Evolutionary conservation across 345 rosid species (phyloP).

Genomic region (Streptanthus diversifolius): DNA sequence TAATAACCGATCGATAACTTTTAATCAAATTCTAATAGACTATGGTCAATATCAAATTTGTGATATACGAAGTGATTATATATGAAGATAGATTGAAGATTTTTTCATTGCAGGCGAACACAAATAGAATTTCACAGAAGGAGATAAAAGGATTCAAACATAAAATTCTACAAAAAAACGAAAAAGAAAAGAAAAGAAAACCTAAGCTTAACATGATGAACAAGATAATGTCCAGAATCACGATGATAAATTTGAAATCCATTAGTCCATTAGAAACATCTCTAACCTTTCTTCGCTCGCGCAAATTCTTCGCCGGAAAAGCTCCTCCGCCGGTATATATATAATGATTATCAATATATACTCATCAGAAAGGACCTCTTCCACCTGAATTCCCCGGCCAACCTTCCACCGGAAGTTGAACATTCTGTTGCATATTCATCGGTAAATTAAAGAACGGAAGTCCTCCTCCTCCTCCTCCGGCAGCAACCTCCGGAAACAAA

Average conservation of each 20-base stretch:
- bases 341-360: constrained; percentile 16
- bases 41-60: background rate
- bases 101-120: constrained; percentile 28
- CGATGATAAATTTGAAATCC: constrained; percentile 24
- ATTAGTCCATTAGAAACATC: constrained; percentile 28
- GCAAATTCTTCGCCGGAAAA: constrained; percentile 23
- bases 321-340: constrained; percentile 28
- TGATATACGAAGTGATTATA: background rate
- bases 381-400: constrained; percentile 75
- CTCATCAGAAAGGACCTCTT: constrained; percentile 47
- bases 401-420: constrained; percentile 87
- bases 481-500: constrained; percentile 30
- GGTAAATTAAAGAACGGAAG: constrained; percentile 92
- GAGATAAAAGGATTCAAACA: constrained; percentile 1
- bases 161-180: constrained; percentile 35
- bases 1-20: background rate
- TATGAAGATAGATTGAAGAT: constrained; percentile 30
- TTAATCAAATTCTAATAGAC: background rate
- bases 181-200: background rate
- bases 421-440: constrained; percentile 55
- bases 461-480: constrained; percentile 57
- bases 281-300: constrained; percentile 35
- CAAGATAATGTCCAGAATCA: constrained; percentile 28
- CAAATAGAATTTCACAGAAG: constrained; percentile 31
- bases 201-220: constrained; percentile 27